Conservation (phyloP, 805 yeast genomes). For the Metschnikowia drakensbergensis region DNA sequence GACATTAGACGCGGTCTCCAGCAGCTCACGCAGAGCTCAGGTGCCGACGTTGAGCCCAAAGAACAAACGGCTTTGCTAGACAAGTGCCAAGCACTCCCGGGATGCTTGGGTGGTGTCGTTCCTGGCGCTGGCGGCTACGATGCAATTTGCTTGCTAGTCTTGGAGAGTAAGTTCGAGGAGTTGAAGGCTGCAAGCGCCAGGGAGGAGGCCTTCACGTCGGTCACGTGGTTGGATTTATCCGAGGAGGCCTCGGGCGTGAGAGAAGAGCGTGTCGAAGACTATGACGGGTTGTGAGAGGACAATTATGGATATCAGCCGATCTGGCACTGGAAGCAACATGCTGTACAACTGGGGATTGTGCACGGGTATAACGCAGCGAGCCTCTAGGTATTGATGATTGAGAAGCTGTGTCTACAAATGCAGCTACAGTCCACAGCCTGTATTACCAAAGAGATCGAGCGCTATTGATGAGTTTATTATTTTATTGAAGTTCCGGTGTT, state of each 20-base stretch:
- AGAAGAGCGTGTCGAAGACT: slow-evolving; percentile 43
- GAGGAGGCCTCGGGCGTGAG: slow-evolving; percentile 60
- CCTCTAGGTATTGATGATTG: too few species aligned
- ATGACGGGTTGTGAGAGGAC: slow-evolving; percentile 15
- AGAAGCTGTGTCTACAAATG: too few species aligned
- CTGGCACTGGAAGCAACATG: neutral
- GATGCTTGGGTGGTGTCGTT: slow-evolving; percentile 92
- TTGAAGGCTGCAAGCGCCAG: slow-evolving; percentile 20
- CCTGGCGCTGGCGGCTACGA: slow-evolving; percentile 99
- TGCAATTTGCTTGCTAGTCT: slow-evolving; percentile 74
- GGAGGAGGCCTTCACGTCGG: slow-evolving; percentile 38
- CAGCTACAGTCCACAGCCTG: too few species aligned
- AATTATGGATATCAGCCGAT: neutral
- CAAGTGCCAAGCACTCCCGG: slow-evolving; percentile 45
- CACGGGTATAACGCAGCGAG: too few species aligned
- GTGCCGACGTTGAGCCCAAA: slow-evolving; percentile 86
- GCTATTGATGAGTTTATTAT: too few species aligned
- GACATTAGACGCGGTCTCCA: slow-evolving; percentile 57
- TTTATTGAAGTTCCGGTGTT: too few species aligned
- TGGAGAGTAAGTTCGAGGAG: slow-evolving; percentile 35
- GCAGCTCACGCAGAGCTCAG: slow-evolving; percentile 57
- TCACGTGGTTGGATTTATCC: slow-evolving; percentile 63
- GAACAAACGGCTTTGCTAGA: slow-evolving; percentile 71
- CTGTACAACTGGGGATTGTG: neutral
- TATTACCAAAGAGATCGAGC: too few species aligned